Conservation (phyloP, 2,329 filamentous ascomycete species). For the Epichloe elymi region DNA sequence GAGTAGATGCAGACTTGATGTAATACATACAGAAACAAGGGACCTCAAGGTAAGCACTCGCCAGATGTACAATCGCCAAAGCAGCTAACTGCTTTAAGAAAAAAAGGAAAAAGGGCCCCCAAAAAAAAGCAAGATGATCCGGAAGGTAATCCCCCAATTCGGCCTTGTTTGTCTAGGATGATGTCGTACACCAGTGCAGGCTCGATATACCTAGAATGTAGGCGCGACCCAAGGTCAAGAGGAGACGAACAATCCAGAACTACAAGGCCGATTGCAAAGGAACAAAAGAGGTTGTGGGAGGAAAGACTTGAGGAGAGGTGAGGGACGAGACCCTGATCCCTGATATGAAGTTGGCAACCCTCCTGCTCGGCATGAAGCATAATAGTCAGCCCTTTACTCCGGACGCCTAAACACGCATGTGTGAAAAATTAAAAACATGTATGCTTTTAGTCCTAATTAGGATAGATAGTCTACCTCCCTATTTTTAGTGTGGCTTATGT, state of each 20-base stretch:
- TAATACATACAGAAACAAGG: too few species aligned
- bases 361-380: neutral
- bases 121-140: neutral
- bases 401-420: too few species aligned
- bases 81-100: neutral
- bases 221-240: neutral
- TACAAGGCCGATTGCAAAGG: neutral
- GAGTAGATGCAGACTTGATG: too few species aligned
- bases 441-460: too few species aligned
- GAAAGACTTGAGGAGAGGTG: neutral
- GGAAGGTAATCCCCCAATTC: neutral
- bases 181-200: neutral
- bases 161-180: neutral
- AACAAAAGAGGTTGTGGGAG: neutral
- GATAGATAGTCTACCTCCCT: too few species aligned
- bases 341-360: slow-evolving; percentile 1
- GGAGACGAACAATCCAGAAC: neutral
- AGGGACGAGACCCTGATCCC: slow-evolving; percentile 1
- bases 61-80: too few species aligned
- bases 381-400: neutral
- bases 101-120: neutral
- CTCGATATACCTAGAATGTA: neutral
- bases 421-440: too few species aligned
- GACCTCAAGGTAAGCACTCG: too few species aligned
- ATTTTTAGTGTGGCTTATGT: too few species aligned